Conservation (phyloP, 2,329 filamentous ascomycete species). For the Macroventuria anomochaeta region DNA sequence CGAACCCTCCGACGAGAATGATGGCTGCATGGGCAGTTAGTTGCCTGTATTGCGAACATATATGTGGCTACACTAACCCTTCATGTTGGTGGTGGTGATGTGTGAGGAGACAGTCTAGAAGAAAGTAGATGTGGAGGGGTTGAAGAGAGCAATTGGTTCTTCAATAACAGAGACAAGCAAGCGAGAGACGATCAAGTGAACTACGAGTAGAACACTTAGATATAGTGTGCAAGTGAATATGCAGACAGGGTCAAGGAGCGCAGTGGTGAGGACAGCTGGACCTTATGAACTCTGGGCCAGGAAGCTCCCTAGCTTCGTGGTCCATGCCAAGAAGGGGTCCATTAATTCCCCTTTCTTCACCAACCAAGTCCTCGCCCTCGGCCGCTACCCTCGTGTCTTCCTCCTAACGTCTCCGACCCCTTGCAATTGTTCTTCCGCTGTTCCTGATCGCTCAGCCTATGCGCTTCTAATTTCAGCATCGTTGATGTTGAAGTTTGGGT, state of each 20-base stretch:
- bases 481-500: slow-evolving; percentile 21
- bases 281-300: slow-evolving; percentile 22
- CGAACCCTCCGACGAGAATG: slow-evolving; percentile 98
- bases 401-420: slow-evolving; percentile 27
- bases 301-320: slow-evolving; percentile 30
- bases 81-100: slow-evolving; percentile 47
- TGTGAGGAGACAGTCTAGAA: slow-evolving; percentile 13
- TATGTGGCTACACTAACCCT: slow-evolving; percentile 37
- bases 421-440: slow-evolving; percentile 21
- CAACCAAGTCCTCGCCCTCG: slow-evolving; percentile 20
- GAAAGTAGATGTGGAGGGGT: slow-evolving; percentile 14
- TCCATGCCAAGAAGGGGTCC: slow-evolving; percentile 23
- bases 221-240: slow-evolving; percentile 19
- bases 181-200: slow-evolving; percentile 13
- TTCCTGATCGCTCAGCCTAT: slow-evolving; percentile 32
- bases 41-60: neutral
- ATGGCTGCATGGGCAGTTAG: slow-evolving; percentile 67
- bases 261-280: slow-evolving; percentile 35
- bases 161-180: slow-evolving; percentile 22
- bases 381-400: slow-evolving; percentile 23
- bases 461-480: slow-evolving; percentile 34
- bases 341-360: slow-evolving; percentile 27
- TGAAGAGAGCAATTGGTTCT: slow-evolving; percentile 24
- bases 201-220: slow-evolving; percentile 3
- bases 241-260: slow-evolving; percentile 29